These are phyloP conservation scores for Zygoascus flipseniorum DNA, from an alignment of 805 yeast genomes.

Conservation along the genomic window DNA sequence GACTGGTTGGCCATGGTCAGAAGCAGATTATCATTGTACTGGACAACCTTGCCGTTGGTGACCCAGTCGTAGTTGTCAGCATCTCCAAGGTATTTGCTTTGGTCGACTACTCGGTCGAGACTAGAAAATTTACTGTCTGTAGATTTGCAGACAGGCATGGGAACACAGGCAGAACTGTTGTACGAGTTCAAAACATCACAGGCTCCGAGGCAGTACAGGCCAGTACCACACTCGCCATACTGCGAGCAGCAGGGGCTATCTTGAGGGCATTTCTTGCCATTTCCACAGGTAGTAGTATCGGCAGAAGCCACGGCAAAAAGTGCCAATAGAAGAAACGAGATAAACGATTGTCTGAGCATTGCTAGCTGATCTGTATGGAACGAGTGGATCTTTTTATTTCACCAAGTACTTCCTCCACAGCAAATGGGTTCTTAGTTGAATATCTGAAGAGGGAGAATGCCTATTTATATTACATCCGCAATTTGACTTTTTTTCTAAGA, in stretches of 20 bases:
- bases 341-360: not conserved
- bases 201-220: slow-evolving; percentile 72
- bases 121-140: slow-evolving; percentile 20
- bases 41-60: slow-evolving; percentile 43
- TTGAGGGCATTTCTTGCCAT: slow-evolving; percentile 57
- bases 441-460: too few relatives aligned
- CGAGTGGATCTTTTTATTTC: not conserved
- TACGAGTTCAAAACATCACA: slow-evolving; percentile 72
- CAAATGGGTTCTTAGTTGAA: too few relatives aligned
- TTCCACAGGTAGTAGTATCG: slow-evolving; percentile 38
- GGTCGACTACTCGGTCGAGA: slow-evolving; percentile 28
- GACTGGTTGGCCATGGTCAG: slow-evolving; percentile 74
- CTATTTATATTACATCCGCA: too few relatives aligned
- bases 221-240: slow-evolving; percentile 74
- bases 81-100: slow-evolving; percentile 60
- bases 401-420: too few relatives aligned
- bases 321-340: not conserved
- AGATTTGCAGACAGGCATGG: slow-evolving; percentile 67
- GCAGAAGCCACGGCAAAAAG: not conserved
- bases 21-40: slow-evolving; percentile 46
- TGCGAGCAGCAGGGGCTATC: slow-evolving; percentile 79
- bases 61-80: slow-evolving; percentile 60
- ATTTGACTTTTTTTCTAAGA: not conserved
- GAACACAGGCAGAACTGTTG: slow-evolving; percentile 66
- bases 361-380: not conserved